A percentile compares a stretch with the other conserved stretches of the same genome.
phyloP scores from a whole-genome alignment of 2,329 filamentous ascomycete genomes.

The Sarocladium oryzae region DNA sequence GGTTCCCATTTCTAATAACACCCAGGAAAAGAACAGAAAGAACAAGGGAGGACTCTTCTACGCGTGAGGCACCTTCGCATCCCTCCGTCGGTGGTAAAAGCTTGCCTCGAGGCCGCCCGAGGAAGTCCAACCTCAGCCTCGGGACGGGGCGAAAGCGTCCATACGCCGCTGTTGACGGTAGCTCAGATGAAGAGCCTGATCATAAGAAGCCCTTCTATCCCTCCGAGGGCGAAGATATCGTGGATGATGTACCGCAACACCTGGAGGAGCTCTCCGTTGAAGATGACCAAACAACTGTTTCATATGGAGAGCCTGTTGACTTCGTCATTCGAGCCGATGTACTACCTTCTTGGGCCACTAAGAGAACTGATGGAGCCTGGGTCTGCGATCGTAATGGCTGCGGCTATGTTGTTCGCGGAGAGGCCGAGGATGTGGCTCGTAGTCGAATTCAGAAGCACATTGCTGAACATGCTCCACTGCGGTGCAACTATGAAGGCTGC shows the following conservation, averaged over 20 bases:
- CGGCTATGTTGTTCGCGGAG: slow-evolving; percentile 54
- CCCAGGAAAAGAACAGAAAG: slow-evolving; percentile 14
- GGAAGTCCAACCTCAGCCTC: slow-evolving; percentile 39
- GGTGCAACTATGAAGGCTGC: neutral
- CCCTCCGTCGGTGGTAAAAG: slow-evolving; percentile 10
- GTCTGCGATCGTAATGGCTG: slow-evolving; percentile 59
- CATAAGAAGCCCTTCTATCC: slow-evolving; percentile 30
- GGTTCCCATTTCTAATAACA: slow-evolving; percentile 23
- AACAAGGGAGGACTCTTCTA: slow-evolving; percentile 1
- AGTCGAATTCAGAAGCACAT: slow-evolving; percentile 38
- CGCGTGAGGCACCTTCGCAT: neutral
- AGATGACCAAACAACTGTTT: slow-evolving; percentile 16
- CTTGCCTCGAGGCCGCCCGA: slow-evolving; percentile 29
- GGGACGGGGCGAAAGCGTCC: slow-evolving; percentile 38
- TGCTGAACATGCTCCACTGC: neutral
- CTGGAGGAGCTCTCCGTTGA: slow-evolving; percentile 8
- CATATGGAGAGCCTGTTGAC: slow-evolving; percentile 26
- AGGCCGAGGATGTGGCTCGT: slow-evolving; percentile 42
- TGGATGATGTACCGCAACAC: slow-evolving; percentile 23
- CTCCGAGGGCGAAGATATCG: slow-evolving; percentile 22
- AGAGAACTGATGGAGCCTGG: slow-evolving; percentile 59
- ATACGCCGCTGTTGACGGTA: slow-evolving; percentile 31
- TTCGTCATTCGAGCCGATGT: slow-evolving; percentile 44
- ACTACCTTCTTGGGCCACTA: slow-evolving; percentile 40
- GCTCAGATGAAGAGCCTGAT: slow-evolving; percentile 27